Evolutionary conservation across 2,329 filamentous ascomycete genomes (phyloP).

Genomic region (Cercospora sp.): DNA sequence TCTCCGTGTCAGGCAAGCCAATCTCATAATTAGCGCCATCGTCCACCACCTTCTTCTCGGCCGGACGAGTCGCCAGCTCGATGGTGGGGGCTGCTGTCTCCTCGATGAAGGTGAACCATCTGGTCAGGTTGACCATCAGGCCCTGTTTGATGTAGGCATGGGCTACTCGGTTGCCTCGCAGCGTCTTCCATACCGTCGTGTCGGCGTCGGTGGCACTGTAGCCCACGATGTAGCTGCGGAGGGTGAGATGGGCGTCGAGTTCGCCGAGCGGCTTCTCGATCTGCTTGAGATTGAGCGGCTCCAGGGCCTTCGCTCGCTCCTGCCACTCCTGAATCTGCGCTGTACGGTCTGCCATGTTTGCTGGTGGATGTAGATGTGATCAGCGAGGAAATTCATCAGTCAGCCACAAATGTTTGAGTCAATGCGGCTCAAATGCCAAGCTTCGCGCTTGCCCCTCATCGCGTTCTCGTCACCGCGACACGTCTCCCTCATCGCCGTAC

Average conservation of each 20-base stretch:
- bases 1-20: conserved; percentile 76
- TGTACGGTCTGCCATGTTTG: conserved; percentile 12
- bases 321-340: conserved; percentile 56
- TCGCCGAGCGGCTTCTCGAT: conserved; percentile 71
- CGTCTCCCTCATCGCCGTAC: background rate
- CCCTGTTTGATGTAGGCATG: conserved; percentile 78
- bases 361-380: background rate
- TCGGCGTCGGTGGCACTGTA: conserved; percentile 77
- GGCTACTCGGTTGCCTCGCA: conserved; percentile 82
- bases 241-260: conserved; percentile 82
- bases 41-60: conserved; percentile 56
- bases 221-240: conserved; percentile 82
- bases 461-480: background rate
- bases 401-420: conserved; percentile 2
- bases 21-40: conserved; percentile 88
- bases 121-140: conserved; percentile 70
- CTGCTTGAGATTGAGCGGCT: conserved; percentile 73
- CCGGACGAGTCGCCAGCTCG: conserved; percentile 50
- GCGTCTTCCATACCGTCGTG: conserved; percentile 76
- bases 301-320: conserved; percentile 53
- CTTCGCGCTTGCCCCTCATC: conserved; percentile 1
- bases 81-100: conserved; percentile 70
- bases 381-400: background rate
- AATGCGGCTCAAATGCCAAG: conserved; percentile 1
- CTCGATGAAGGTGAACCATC: conserved; percentile 89